Evolutionary conservation across 2,329 filamentous ascomycete species (phyloP).

Genomic region (Laburnicola sp.): DNA sequence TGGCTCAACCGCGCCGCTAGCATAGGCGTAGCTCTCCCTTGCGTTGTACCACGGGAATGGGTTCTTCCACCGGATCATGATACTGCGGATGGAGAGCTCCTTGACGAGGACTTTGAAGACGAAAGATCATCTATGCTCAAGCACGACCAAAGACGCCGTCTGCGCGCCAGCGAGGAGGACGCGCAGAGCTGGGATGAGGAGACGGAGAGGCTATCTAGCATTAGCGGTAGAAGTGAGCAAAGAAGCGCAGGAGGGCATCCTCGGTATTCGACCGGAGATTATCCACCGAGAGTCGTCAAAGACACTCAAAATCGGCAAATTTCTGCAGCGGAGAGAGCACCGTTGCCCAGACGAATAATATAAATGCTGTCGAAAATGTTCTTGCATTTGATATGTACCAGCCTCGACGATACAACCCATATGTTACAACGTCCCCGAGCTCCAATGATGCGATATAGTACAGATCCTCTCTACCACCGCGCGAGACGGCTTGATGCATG

Average conservation of each 20-base stretch:
- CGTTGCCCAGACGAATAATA: conserved; percentile 45
- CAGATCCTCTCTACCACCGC: conserved; percentile 10
- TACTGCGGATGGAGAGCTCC: conserved; percentile 68
- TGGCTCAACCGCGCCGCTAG: conserved; percentile 86
- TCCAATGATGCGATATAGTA: conserved; percentile 29
- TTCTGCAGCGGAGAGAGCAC: conserved; percentile 51
- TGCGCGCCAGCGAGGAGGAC: conserved; percentile 32
- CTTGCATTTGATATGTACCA: conserved; percentile 12
- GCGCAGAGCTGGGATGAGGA: conserved; percentile 33
- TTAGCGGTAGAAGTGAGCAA: conserved; percentile 37
- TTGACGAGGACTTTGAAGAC: conserved; percentile 59
- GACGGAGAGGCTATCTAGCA: conserved; percentile 29
- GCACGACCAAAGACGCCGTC: conserved; percentile 38
- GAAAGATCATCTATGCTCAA: conserved; percentile 65
- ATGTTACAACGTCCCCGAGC: conserved; percentile 13
- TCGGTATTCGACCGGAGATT: conserved; percentile 32
- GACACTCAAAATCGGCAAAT: conserved; percentile 49
- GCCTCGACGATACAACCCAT: no score
- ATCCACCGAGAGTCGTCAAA: conserved; percentile 39
- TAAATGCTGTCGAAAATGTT: conserved; percentile 24
- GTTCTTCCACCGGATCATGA: conserved; percentile 77
- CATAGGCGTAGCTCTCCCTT: conserved; percentile 78
- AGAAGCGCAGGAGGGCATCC: conserved; percentile 40
- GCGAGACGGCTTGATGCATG: background rate
- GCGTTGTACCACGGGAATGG: conserved; percentile 81